These are phyloP conservation scores for Endothia cerciana DNA, from an alignment of 2,329 filamentous ascomycete genomes.

Conservation along the genomic window DNA sequence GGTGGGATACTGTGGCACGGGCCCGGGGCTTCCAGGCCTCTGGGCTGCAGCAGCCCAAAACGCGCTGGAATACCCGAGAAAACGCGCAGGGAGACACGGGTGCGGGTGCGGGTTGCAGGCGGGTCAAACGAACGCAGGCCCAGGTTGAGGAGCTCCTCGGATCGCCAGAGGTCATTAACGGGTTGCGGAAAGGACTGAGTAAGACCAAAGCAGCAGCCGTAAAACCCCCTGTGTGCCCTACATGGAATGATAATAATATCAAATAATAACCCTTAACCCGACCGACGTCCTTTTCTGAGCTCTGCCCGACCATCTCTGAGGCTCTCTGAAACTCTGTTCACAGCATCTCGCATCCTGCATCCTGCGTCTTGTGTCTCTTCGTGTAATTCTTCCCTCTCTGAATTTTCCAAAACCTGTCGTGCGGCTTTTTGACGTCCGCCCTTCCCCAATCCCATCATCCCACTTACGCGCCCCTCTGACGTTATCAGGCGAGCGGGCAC, in stretches of 20 bases:
- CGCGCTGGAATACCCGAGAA: slow-evolving; percentile 17
- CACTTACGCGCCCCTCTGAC: neutral
- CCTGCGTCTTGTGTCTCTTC: neutral
- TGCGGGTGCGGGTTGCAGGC: neutral
- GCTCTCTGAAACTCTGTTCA: too few relatives aligned
- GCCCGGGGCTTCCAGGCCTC: neutral
- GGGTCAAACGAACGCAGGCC: neutral
- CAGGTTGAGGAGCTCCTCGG: neutral
- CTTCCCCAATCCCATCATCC: neutral
- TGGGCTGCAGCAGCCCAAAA: slow-evolving; percentile 24
- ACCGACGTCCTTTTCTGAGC: slow-evolving; percentile 13
- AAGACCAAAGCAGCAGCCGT: neutral
- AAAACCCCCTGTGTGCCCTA: neutral
- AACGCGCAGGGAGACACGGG: slow-evolving; percentile 24
- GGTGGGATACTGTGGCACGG: slow-evolving; percentile 8
- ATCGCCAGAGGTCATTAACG: neutral
- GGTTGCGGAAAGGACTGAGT: neutral
- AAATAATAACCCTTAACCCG: too few relatives aligned
- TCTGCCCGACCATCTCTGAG: neutral
- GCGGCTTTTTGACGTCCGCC: too few relatives aligned
- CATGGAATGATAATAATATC: too few relatives aligned
- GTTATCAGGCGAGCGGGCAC: neutral
- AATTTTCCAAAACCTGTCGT: neutral
- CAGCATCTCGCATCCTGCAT: neutral
- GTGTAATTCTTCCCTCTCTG: neutral